A percentile compares a stretch with the other conserved stretches of the same genome.
phyloP scores from a whole-genome alignment of 768 basidiomycete species.

The Termitomyces sp. region DNA sequence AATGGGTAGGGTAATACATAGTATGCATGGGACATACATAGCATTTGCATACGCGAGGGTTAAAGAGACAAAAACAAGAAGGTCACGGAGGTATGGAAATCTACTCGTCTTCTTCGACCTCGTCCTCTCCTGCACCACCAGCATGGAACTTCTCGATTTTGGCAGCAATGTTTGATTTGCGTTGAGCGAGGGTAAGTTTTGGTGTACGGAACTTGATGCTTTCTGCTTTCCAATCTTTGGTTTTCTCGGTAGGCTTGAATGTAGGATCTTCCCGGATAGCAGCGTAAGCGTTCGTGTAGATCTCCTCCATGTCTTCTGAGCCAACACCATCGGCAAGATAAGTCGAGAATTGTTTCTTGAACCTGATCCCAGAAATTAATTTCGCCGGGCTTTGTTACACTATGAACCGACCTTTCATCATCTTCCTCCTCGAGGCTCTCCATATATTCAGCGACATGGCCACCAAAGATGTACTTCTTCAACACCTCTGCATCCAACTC shows the following conservation, averaged over 20 bases:
- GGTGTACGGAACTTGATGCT: constrained; percentile 58
- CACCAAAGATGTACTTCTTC: constrained; percentile 97
- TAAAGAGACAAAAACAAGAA: background rate
- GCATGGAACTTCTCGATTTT: constrained; percentile 92
- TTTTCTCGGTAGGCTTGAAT: constrained; percentile 87
- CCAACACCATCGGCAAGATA: constrained; percentile 96
- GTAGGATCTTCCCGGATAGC: constrained; percentile 93
- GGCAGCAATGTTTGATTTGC: constrained; percentile 71
- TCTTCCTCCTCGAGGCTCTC: constrained; percentile 99
- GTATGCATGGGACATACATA: constrained; percentile 6
- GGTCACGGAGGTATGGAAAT: constrained; percentile 11
- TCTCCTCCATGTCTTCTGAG: constrained; percentile 96
- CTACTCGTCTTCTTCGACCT: constrained; percentile 61
- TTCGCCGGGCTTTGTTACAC: background rate
- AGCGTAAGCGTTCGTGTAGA: constrained; percentile 88
- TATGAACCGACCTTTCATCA: constrained; percentile 71
- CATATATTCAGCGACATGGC: constrained; percentile 99
- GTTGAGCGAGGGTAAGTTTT: constrained; percentile 73
- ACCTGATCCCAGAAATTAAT: constrained; percentile 35
- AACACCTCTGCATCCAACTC: constrained; percentile 89
- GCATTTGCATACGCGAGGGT: background rate
- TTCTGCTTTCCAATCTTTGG: constrained; percentile 89
- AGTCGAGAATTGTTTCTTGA: constrained; percentile 95
- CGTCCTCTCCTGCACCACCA: constrained; percentile 48
- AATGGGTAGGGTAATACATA: background rate